Evolutionary conservation across 768 basidiomycete species (phyloP).

Genomic region (Pleurotus platypus): DNA sequence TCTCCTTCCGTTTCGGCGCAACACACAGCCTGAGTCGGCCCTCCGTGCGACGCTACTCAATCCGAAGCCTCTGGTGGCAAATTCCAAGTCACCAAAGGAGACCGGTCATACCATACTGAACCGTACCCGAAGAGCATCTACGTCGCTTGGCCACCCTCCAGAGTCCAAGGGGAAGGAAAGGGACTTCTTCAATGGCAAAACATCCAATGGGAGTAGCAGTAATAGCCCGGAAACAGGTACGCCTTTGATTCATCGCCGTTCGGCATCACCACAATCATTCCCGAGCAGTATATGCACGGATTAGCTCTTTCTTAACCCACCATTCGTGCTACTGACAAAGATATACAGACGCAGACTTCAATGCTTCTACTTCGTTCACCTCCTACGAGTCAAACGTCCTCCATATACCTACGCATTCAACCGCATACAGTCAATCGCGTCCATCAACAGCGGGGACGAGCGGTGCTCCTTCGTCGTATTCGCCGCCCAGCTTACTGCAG

Average conservation of each 20-base stretch:
- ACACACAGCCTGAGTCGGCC: constrained; percentile 2
- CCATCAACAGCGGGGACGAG: constrained; percentile 17
- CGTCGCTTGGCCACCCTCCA: not conserved
- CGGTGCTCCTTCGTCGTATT: constrained; percentile 8
- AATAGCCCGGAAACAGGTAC: constrained; percentile 4
- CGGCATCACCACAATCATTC: not conserved
- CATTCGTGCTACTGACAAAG: not conserved
- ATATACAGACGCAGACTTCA: constrained; percentile 16
- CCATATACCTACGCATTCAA: constrained; percentile 2
- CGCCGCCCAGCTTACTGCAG: constrained; percentile 23
- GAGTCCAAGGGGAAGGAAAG: constrained; percentile 5
- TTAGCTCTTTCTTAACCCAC: not conserved
- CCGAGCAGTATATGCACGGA: not conserved
- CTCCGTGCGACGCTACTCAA: constrained; percentile 4
- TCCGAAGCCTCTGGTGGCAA: constrained; percentile 1
- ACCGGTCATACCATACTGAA: not conserved
- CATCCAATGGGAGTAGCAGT: constrained; percentile 5
- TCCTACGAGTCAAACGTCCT: constrained; percentile 12
- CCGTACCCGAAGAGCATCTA: constrained; percentile 1
- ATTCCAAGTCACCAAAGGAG: not conserved
- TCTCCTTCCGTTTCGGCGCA: constrained; percentile 4
- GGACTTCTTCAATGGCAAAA: not conserved
- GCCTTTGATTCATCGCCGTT: not conserved
- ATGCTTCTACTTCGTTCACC: constrained; percentile 14
- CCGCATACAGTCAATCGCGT: constrained; percentile 3